Conservation (phyloP, 768 basidiomycete genomes). For the Leucocoprinus birnbaumii region DNA sequence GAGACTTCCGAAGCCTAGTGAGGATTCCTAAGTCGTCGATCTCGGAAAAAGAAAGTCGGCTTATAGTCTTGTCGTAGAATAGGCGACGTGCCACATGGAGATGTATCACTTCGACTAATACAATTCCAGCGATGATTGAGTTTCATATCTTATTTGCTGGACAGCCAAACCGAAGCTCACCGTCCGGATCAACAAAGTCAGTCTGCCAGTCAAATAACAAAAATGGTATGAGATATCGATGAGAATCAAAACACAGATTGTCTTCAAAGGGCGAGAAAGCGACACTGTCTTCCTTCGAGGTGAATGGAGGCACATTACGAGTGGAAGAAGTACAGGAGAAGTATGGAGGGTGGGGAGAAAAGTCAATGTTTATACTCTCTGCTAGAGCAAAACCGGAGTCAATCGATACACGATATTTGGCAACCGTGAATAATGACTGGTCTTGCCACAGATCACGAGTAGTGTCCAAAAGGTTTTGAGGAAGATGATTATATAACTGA, state of each 20-base stretch:
- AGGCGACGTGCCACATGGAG: slow-evolving; percentile 42
- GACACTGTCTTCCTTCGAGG: neutral
- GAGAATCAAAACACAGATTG: slow-evolving; percentile 32
- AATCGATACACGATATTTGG: neutral
- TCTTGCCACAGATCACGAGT: neutral
- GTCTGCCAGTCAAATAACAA: slow-evolving; percentile 29
- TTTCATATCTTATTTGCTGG: neutral
- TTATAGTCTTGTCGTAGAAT: too few relatives aligned
- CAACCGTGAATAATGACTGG: neutral
- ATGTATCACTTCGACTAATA: slow-evolving; percentile 45
- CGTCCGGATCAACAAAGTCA: slow-evolving; percentile 43
- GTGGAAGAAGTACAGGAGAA: slow-evolving; percentile 44
- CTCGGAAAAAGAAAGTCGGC: slow-evolving; percentile 26
- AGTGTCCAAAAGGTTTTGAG: slow-evolving; percentile 3
- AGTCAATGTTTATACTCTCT: neutral
- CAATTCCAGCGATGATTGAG: neutral
- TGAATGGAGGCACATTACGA: slow-evolving; percentile 22
- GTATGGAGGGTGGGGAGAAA: slow-evolving; percentile 28
- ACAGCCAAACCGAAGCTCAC: slow-evolving; percentile 27
- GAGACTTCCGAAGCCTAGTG: slow-evolving; percentile 15
- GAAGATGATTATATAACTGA: neutral
- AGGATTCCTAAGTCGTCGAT: slow-evolving; percentile 31
- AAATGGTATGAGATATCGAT: slow-evolving; percentile 25
- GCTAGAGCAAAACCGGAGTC: neutral
- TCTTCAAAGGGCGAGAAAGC: slow-evolving; percentile 48